Evolutionary conservation across 1,284 basidiomycete species (phyloP).

Genomic region (Papiliotrema flavescens): DNA sequence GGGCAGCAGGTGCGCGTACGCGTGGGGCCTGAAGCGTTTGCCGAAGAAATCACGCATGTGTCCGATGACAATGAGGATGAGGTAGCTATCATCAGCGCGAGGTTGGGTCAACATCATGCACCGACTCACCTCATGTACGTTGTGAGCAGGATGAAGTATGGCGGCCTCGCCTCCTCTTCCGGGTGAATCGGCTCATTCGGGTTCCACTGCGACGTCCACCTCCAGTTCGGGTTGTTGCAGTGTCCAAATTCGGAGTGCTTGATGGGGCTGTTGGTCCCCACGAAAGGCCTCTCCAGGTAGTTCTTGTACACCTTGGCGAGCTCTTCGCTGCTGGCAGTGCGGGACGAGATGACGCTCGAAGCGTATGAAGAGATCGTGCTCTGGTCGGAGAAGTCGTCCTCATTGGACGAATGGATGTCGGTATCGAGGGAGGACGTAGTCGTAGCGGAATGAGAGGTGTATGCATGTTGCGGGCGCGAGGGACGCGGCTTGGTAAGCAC

Average conservation of each 20-base stretch:
- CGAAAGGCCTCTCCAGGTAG: constrained; percentile 40
- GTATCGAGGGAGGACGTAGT: constrained; percentile 3
- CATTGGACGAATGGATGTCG: constrained; percentile 8
- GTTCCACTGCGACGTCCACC: constrained; percentile 49
- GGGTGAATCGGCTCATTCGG: constrained; percentile 52
- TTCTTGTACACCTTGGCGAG: constrained; percentile 38
- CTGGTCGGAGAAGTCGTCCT: constrained; percentile 37
- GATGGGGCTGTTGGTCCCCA: constrained; percentile 33
- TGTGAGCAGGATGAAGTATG: constrained; percentile 85
- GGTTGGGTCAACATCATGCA: not conserved
- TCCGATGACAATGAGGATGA: constrained; percentile 82
- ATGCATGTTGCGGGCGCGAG: not conserved
- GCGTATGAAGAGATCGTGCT: constrained; percentile 41
- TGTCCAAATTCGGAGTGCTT: constrained; percentile 48
- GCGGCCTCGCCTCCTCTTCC: constrained; percentile 67
- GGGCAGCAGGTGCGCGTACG: constrained; percentile 78
- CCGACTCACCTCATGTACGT: constrained; percentile 64
- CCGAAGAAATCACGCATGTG: constrained; percentile 95
- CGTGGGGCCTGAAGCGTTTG: constrained; percentile 69
- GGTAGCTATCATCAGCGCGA: constrained; percentile 56
- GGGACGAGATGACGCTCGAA: constrained; percentile 18
- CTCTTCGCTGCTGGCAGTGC: constrained; percentile 19
- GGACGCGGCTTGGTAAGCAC: constrained; percentile 33
- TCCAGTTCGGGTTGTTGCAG: constrained; percentile 46
- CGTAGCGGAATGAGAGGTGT: constrained; percentile 6